phyloP scores from a whole-genome alignment of 176 grass and related monocot species.

The Raddia guianensis region DNA sequence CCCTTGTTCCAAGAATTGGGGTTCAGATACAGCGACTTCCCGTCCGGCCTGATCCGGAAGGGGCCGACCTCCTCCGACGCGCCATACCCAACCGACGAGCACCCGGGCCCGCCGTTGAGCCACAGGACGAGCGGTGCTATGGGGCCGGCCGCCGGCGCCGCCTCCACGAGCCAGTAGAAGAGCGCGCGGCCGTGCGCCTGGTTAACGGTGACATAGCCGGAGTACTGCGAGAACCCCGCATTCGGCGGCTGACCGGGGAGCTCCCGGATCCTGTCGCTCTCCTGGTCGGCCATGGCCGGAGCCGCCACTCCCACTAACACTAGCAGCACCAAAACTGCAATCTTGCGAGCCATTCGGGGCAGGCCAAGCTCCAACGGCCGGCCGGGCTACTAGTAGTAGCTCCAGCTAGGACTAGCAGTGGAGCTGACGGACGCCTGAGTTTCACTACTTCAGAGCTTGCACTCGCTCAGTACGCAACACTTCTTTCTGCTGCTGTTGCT shows the following conservation, averaged over 20 bases:
- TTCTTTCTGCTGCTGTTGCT: slow-evolving; percentile 3
- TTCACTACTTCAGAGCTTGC: slow-evolving; percentile 3
- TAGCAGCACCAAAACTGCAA: slow-evolving; percentile 28
- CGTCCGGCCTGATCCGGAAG: slow-evolving; percentile 83
- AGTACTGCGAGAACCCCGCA: slow-evolving; percentile 76
- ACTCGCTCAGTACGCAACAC: slow-evolving; percentile 36
- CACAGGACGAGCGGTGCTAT: slow-evolving; percentile 81
- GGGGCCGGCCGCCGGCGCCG: slow-evolving; percentile 56
- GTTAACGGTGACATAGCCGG: slow-evolving; percentile 87
- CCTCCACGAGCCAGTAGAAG: slow-evolving; percentile 99
- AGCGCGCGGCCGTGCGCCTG: slow-evolving; percentile 70
- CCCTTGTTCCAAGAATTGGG: slow-evolving; percentile 94
- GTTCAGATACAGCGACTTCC: slow-evolving; percentile 69
- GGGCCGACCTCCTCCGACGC: slow-evolving; percentile 98
- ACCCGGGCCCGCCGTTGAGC: slow-evolving; percentile 95
- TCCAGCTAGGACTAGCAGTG: not conserved
- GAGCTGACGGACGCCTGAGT: slow-evolving; percentile 11
- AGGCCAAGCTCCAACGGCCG: slow-evolving; percentile 38
- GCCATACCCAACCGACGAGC: slow-evolving; percentile 88
- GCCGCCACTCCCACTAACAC: not conserved
- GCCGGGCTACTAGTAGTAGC: not conserved
- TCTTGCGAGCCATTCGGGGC: slow-evolving; percentile 24
- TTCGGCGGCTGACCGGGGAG: slow-evolving; percentile 73
- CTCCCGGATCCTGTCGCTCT: slow-evolving; percentile 78
- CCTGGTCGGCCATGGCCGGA: slow-evolving; percentile 42